Evolutionary conservation across 306 rosid species (phyloP), one percentile per base, ranked within the genome.

Genomic region (Acacia confusa): DNA sequence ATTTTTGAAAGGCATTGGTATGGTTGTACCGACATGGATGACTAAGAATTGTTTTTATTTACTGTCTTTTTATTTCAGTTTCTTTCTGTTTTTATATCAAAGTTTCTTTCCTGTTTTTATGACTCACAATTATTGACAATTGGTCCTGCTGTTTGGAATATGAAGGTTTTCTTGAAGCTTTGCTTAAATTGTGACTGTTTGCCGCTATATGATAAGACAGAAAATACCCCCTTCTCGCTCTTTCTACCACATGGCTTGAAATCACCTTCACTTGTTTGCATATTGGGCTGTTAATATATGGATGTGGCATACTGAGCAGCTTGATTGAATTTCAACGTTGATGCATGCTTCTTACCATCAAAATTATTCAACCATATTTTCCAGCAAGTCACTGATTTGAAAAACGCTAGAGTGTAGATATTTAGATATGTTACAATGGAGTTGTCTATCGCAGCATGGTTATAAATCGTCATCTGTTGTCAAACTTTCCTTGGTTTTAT

Each of bases 291-390:
- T 52, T 20, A 6, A 19, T 52, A 52, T 52, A 52, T 52, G 58
- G 58, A 52, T 17, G 58, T 47, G 1, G n/a, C 22, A 17, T 50
- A 50, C 24, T 5, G 22, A 52, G 78, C 57, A 70, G 36, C 40
- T 61, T 72, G 64, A 63, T 63, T 44, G 68, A 68, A 73, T 58
- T 30, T 60, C 67, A 70, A 60, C 7, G 27, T 19, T 28, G 48
- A 82, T 77, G 25, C 70, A 24, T 77, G 60, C 38, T 63, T 34
- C 70, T 61, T 73, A 17, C 32, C 57, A 40, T 48, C 74, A 77
- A 60, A 60, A 44, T 60, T 52, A 30, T 43, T 15, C 45, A 67
- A 70, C 58, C 48, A 57, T 19, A 45, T 70, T 75, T 34, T 53
- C 65, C n/a, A 30, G 27, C 71, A 44, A 55, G 30, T 76, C 25